These are phyloP conservation scores for Malus fusca DNA, from an alignment of 306 rosid genomes.

Conservation along the genomic window DNA sequence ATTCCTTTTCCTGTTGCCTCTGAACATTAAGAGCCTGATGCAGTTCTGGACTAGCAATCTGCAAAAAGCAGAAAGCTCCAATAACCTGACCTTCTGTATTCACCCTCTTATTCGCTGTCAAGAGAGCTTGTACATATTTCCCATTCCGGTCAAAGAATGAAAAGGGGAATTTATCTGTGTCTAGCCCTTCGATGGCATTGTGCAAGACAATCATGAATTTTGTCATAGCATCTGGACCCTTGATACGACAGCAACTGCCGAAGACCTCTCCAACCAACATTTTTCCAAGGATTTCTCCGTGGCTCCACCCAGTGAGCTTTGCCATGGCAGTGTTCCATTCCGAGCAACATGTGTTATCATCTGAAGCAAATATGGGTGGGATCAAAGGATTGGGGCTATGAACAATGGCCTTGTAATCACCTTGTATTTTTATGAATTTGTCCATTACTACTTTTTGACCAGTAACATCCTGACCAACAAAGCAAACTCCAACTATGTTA, in stretches of 20 bases:
- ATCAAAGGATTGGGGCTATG: slow-evolving; percentile 91
- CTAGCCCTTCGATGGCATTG: slow-evolving; percentile 78
- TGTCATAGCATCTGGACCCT: slow-evolving; percentile 81
- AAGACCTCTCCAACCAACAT: slow-evolving; percentile 93
- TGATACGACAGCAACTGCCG: slow-evolving; percentile 78
- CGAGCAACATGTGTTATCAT: slow-evolving; percentile 88
- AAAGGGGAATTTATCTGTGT: slow-evolving; percentile 69
- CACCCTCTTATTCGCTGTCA: slow-evolving; percentile 89
- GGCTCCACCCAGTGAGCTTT: slow-evolving; percentile 88
- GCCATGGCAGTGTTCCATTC: slow-evolving; percentile 99
- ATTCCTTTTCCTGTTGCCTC: slow-evolving; percentile 72
- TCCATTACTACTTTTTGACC: slow-evolving; percentile 94
- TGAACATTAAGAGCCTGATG: slow-evolving; percentile 74
- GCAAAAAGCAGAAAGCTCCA: slow-evolving; percentile 97
- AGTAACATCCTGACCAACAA: slow-evolving; percentile 98
- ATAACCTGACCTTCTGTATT: slow-evolving; percentile 67
- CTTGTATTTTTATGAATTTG: slow-evolving; percentile 89
- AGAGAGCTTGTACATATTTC: slow-evolving; percentile 67
- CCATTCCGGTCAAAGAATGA: slow-evolving; percentile 72
- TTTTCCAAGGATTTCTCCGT: slow-evolving; percentile 65
- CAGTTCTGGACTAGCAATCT: slow-evolving; percentile 76
- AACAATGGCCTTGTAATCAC: slow-evolving; percentile 92
- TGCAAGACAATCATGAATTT: slow-evolving; percentile 97
- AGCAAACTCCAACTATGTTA: slow-evolving; percentile 91
- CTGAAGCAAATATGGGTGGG: slow-evolving; percentile 98